phyloP scores from a whole-genome alignment of 2,329 filamentous ascomycete genomes.

The Apiospora rasikravindrae region DNA sequence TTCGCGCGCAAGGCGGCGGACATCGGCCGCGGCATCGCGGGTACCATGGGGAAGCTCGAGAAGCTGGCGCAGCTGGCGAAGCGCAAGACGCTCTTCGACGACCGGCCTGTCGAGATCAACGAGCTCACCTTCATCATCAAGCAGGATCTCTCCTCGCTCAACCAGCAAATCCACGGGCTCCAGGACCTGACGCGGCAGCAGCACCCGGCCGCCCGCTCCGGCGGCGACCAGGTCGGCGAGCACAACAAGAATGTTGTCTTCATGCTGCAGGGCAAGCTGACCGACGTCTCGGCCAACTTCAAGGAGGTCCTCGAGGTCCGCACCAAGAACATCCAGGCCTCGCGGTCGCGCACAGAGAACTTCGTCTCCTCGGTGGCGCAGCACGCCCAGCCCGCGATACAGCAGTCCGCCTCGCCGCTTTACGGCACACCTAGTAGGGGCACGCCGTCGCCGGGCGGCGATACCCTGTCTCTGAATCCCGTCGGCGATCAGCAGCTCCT shows the following conservation, averaged over 20 bases:
- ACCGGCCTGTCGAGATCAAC: conserved; percentile 94
- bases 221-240: conserved; percentile 82
- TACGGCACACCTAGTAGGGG: conserved; percentile 79
- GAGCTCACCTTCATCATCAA: conserved; percentile 98
- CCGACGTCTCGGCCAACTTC: conserved; percentile 92
- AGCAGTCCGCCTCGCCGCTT: conserved; percentile 81
- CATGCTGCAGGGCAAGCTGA: conserved; percentile 87
- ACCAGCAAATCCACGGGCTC: conserved; percentile 86
- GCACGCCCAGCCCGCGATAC: conserved; percentile 70
- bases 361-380: conserved; percentile 91
- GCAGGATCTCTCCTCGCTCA: conserved; percentile 84
- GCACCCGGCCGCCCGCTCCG: conserved; percentile 55
- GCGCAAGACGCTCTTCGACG: conserved; percentile 95
- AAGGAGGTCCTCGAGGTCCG: conserved; percentile 96
- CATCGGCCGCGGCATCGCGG: conserved; percentile 89
- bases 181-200: conserved; percentile 78
- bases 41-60: conserved; percentile 93
- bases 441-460: conserved; percentile 69
- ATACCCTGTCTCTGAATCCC: conserved; percentile 79
- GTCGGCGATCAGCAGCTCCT: conserved; percentile 86
- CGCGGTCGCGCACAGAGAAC: conserved; percentile 89
- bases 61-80: conserved; percentile 93
- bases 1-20: conserved; percentile 91
- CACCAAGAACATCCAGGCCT: conserved; percentile 97
- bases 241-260: conserved; percentile 98